Percentiles rank a stretch among this genome's conserved stretches.
phyloP scores from a whole-genome alignment of 2,329 filamentous ascomycete genomes.

The Colletotrichum limetticola region DNA sequence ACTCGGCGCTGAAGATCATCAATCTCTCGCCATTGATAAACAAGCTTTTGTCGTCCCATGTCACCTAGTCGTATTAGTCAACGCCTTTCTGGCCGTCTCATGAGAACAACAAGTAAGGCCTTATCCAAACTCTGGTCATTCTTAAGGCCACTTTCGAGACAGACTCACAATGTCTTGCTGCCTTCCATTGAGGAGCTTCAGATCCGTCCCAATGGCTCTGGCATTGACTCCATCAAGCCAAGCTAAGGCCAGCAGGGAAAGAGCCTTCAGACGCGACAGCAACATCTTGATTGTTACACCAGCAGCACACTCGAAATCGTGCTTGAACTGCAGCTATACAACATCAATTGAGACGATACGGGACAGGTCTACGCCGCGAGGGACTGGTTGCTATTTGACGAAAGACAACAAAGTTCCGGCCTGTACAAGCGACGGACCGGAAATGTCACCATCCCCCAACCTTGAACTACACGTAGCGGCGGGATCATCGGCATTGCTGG shows the following conservation, averaged over 20 bases:
- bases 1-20: slow-evolving; percentile 74
- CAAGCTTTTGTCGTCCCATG: slow-evolving; percentile 75
- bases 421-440: not conserved
- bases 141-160: rapidly evolving
- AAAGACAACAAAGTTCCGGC: not conserved
- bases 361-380: not conserved
- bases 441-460: slow-evolving; percentile 10
- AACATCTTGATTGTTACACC: slow-evolving; percentile 16
- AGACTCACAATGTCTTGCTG: slow-evolving; percentile 33
- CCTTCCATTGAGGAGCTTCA: slow-evolving; percentile 29
- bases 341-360: not conserved
- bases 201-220: not conserved
- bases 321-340: not conserved
- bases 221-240: slow-evolving; percentile 14
- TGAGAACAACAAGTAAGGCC: rapidly evolving
- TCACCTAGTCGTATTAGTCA: slow-evolving; percentile 50
- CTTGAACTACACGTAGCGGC: not conserved
- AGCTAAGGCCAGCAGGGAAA: slow-evolving; percentile 19
- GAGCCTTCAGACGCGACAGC: slow-evolving; percentile 16
- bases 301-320: not conserved
- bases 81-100: rapidly evolving
- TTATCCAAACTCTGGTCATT: not conserved
- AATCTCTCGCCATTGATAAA: slow-evolving; percentile 74
- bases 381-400: slow-evolving; percentile 11
- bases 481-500: slow-evolving; percentile 31